phyloP scores from a whole-genome alignment of 768 basidiomycete genomes.

The Russula sp. region DNA sequence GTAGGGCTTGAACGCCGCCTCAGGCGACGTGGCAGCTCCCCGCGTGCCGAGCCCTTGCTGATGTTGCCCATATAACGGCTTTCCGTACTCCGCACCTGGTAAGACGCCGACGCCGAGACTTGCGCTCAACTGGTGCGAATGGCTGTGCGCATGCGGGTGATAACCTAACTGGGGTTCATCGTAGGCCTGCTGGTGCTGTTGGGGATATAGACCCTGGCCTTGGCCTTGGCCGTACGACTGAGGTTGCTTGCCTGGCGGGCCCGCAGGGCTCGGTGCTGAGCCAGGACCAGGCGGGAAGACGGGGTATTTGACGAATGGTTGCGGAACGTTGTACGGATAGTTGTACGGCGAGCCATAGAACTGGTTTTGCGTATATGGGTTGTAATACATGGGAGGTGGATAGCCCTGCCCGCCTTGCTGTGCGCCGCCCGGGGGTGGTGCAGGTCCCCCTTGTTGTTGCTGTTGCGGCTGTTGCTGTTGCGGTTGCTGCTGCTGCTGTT shows the following conservation, averaged over 20 bases:
- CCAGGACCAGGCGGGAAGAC: conserved; percentile 68
- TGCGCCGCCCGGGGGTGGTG: conserved; percentile 55
- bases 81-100: conserved; percentile 40
- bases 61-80: conserved; percentile 51
- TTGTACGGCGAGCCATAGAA: conserved; percentile 73
- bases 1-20: conserved; percentile 74
- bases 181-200: conserved; percentile 53
- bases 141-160: conserved; percentile 52
- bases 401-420: conserved; percentile 65
- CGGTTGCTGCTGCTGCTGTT: conserved; percentile 49
- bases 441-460: conserved; percentile 46
- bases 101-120: conserved; percentile 36
- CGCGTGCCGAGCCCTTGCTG: conserved; percentile 60
- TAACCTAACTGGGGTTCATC: conserved; percentile 56
- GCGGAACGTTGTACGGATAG: conserved; percentile 53
- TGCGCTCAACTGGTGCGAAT: conserved; percentile 36
- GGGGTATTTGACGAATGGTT: conserved; percentile 74
- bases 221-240: conserved; percentile 54
- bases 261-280: conserved; percentile 58
- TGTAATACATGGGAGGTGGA: conserved; percentile 61
- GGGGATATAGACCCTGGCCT: conserved; percentile 62
- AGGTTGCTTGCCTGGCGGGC: conserved; percentile 60
- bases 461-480: conserved; percentile 43
- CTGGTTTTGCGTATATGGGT: conserved; percentile 72
- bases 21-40: conserved; percentile 59